Evolutionary conservation across 1,284 basidiomycete genomes (phyloP).

Genomic region (Malassezia nana): DNA sequence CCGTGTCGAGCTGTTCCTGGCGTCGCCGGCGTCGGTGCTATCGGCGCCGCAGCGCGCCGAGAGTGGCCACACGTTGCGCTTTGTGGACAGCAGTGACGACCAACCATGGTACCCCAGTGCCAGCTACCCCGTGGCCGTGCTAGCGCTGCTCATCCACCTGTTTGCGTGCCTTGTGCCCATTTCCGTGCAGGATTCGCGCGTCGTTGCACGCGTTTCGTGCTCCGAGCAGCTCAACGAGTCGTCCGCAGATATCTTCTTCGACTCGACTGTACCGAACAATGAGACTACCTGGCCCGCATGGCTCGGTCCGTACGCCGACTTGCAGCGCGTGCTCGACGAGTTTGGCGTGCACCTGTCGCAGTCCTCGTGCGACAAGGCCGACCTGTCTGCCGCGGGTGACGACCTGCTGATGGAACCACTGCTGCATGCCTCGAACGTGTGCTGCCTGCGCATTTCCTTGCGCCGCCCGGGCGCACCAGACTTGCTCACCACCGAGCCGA

Average conservation of each 20-base stretch:
- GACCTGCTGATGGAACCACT: conserved; percentile 1
- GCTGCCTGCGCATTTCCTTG: conserved; percentile 1
- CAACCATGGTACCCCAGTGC: conserved; percentile 9
- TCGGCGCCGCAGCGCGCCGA: not conserved
- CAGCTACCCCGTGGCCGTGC: conserved; percentile 10
- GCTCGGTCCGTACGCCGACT: conserved; percentile 14
- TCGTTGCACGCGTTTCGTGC: not conserved
- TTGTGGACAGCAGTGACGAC: not conserved
- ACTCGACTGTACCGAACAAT: conserved; percentile 2
- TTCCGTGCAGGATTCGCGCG: conserved; percentile 8
- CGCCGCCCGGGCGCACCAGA: conserved; percentile 6
- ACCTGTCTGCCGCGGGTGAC: not conserved
- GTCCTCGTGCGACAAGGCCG: not conserved
- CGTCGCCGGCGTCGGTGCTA: not conserved
- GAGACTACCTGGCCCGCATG: conserved; percentile 13
- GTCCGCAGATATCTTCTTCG: conserved; percentile 10
- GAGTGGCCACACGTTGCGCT: not conserved
- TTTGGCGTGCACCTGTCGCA: conserved; percentile 8
- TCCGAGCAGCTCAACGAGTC: not conserved
- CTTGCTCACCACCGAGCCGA: conserved; percentile 10
- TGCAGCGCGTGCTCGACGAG: conserved; percentile 16
- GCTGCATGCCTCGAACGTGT: not conserved
- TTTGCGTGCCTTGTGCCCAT: conserved; percentile 13
- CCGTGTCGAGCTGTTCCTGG: conserved; percentile 14
- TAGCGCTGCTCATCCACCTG: conserved; percentile 13